Base-by-base conservation (phyloP, 2,329 filamentous ascomycete species). In the Stachybotrys elegans region DNA sequence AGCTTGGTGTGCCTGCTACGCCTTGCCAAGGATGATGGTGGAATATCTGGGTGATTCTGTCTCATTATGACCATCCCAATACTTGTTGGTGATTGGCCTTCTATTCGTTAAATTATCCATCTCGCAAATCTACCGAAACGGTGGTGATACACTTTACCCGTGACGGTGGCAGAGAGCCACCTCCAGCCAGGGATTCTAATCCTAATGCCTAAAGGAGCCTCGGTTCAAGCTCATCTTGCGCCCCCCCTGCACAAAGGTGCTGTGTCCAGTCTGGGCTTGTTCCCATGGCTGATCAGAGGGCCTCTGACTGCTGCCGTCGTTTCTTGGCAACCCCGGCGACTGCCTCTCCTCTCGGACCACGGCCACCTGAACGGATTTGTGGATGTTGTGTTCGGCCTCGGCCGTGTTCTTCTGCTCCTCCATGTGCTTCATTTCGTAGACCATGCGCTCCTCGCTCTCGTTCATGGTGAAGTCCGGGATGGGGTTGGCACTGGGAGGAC, bases 391-490 rank as follows among this genome's bases (percentile, higher is more conserved):
- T 16, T 17, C 32, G 16, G 9, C 7, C 16, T 35, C 32, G 9
- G 32, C 11, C 11, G 9, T 19, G 7, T 35, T 11, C 32, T 44
- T 47, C 17, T 11, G 9, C 32, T 43, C 46, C 14, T 53, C 43
- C 50, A 52, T 45, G 16, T 11, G 12, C 37, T 20, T 34, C 8
- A 49, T 27, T 5, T 45, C 41, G 5, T 44, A 43, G 14, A 49
- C 40, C n/a, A 53, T 53, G 5, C 43, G 44, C 40, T 53, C 51
- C 16, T 53, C 49, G 43, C 51, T 52, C 19, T 51, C 51, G 27
- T 43, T 51, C 6, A 46, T 43, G 2, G 50, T 51, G 6, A 52
- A 27, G 7, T 50, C 39, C 5, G 51, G 43, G n/a, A 53, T 50
- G 11, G 50, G 50, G 25, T 53, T 51, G 2, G 34, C 46, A 5